Evolutionary conservation across 139 green algal genomes (phyloP), one percentile per base, ranked within the genome.

Genomic region (Bryopsis sp.): DNA sequence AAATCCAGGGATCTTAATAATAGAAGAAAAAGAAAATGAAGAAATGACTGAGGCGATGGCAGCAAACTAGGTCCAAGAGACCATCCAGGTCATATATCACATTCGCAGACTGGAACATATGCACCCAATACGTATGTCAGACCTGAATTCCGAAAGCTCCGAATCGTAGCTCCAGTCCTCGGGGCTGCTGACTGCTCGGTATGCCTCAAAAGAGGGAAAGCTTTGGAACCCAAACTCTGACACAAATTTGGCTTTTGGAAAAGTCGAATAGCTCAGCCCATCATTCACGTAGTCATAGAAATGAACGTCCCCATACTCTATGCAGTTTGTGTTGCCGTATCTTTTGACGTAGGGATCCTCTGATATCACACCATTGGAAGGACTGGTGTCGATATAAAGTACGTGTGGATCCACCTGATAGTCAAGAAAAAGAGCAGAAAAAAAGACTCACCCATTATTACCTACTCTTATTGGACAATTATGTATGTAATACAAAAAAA

Each of bases 331-430:
- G 63, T 78, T 37, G 2, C 65, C 71, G 63, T 71, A 90, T 59
- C 82, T 73, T 67, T 89, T 89, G 36, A 82, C 64, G 47, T 83
- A 85, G 1, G 81, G 78, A 7, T 36, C 1, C 47, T 37, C 46
- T 2, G 28, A 1, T n/a, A 75, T 28, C 0, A 86, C 47, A 38
- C 80, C 75, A 46, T 76, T 83, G 68, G 73, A 84, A 19, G 89
- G 89, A 5, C 76, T 87, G 47, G 72, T 76, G 77, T 95, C 89
- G 32, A 95, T 69, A 58, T 77, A 95, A 0, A 73, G 48, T 2
- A 76, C 58, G 0, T 60, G 47, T 0, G 85, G 79, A 38, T 89
- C 72, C n/a, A 87, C 58, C 47, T 73, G 39, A 34, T 29, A 64
- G 22, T 2, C 47, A 64, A 64, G 8, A 64, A 54, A 26, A 54